Evolutionary conservation across 352 stramenopile species (phyloP), one percentile per base, ranked within the genome.

Genomic region (Phytophthora lateralis): DNA sequence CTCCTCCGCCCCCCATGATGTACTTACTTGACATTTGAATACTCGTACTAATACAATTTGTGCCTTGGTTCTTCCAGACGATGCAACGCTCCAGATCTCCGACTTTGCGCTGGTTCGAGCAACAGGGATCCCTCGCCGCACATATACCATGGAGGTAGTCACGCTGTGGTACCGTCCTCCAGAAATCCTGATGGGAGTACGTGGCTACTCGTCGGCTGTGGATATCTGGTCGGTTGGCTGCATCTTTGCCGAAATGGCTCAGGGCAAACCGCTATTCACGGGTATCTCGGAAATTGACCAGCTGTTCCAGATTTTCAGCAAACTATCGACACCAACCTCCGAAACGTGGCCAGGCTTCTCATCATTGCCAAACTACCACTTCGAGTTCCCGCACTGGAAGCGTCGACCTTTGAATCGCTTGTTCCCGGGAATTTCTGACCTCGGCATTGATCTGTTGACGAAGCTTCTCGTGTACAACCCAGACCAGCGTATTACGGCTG

Each of bases 201-300:
- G 84, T n/a, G 83, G 78, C 0, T 95, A 95, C 56, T 94, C 85
- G 6, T 87, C 82, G 0, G 80, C 85, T 6, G 85, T 98, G 24
- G 93, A 98, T 57, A 98, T 98, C 50, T 98, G 93, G 93, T 98
- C 78, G 20, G 81, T 96, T 20, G 97, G 97, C 2, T 99, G 96
- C 61, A 99, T 99, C 37, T 98, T 99, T 74, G 97, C 96, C 4
- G 97, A 99, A 74, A 98, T 99, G 87, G 90, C 98, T 34, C 87
- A 89, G 38, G 74, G 73, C 29, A 86, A 90, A 27, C 86, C 86
- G 20, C 75, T 97, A 0, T 97, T 97, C 48, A 90, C 73, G 4
- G 77, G 76, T 47, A 87, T 88, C 49, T 91, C 75, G 11, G 73
- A 95, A 63, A 93, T 95, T 48, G 87, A 95, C 42, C 87, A 95